phyloP scores from a whole-genome alignment of 2,329 filamentous ascomycete species.

The Xylariaceae sp. region DNA sequence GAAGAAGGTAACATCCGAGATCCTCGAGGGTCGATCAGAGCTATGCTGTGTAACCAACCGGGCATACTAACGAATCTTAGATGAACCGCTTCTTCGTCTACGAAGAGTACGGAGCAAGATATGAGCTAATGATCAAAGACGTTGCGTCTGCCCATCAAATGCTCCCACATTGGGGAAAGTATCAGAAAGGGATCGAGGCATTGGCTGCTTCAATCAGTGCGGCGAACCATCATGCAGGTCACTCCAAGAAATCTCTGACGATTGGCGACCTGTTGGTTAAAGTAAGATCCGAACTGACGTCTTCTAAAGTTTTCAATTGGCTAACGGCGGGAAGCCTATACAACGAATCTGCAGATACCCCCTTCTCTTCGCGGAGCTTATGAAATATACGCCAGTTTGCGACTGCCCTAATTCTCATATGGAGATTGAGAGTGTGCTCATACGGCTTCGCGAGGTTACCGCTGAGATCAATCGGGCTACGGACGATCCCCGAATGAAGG shows the following conservation, averaged over 20 bases:
- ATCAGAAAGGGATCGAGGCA: conserved; percentile 85
- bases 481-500: conserved; percentile 73
- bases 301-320: background rate
- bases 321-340: conserved; percentile 69
- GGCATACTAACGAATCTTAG: conserved; percentile 50
- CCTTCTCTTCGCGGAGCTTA: conserved; percentile 81
- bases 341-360: conserved; percentile 93
- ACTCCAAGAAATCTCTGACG: conserved; percentile 77
- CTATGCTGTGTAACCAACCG: conserved; percentile 11
- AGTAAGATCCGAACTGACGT: conserved; percentile 53
- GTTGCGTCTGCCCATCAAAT: conserved; percentile 71
- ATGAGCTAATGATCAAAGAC: conserved; percentile 83
- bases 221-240: conserved; percentile 66
- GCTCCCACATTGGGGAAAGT: conserved; percentile 76
- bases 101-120: conserved; percentile 90
- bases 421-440: conserved; percentile 76
- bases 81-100: conserved; percentile 85
- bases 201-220: conserved; percentile 78
- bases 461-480: conserved; percentile 85
- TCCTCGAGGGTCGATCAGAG: background rate
- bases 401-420: conserved; percentile 86
- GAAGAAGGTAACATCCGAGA: conserved; percentile 55
- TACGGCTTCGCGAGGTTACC: conserved; percentile 75
- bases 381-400: conserved; percentile 80
- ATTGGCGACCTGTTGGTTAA: conserved; percentile 91